Conservation (phyloP, 805 yeast genomes). For the Ogataea trehaloabstinens region DNA sequence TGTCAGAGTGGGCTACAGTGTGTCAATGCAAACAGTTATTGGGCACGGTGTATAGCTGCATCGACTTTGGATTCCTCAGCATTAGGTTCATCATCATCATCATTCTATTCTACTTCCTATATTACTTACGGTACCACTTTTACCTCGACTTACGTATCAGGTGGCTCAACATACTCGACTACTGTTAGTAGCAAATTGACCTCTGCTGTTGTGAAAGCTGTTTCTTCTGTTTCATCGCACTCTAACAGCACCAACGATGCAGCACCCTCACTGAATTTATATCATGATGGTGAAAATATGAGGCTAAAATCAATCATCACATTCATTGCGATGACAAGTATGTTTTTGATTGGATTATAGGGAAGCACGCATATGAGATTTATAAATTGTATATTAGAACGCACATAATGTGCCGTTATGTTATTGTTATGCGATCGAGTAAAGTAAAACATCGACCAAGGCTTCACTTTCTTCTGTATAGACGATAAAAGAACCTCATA, state of each 20-base stretch:
- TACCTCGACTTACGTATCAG: conserved; percentile 6
- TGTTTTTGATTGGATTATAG: conserved; percentile 20
- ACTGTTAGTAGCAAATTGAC: conserved; percentile 14
- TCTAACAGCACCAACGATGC: conserved; percentile 20
- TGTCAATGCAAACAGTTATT: conserved; percentile 23
- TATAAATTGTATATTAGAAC: conserved; percentile 1
- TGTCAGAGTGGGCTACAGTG: conserved; percentile 26
- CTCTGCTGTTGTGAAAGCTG: conserved; percentile 13
- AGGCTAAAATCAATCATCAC: conserved; percentile 20
- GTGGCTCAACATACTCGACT: conserved; percentile 15
- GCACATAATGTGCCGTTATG: too few relatives aligned
- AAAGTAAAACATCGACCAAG: background rate
- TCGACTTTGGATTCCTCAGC: conserved; percentile 18
- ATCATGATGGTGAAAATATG: conserved; percentile 16
- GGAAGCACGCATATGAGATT: background rate
- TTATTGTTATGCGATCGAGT: too few relatives aligned
- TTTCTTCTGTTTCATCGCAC: conserved; percentile 17
- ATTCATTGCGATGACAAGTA: conserved; percentile 20
- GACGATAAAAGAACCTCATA: conserved; percentile 81
- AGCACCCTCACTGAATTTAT: conserved; percentile 6
- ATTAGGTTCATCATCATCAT: conserved; percentile 1
- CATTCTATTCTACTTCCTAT: conserved; percentile 2
- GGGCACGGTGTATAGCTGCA: conserved; percentile 30
- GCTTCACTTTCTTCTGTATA: conserved; percentile 50
- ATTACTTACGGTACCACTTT: conserved; percentile 11